Evolutionary conservation across 768 basidiomycete genomes (phyloP).

Genomic region (Calocybe gangraenosa): DNA sequence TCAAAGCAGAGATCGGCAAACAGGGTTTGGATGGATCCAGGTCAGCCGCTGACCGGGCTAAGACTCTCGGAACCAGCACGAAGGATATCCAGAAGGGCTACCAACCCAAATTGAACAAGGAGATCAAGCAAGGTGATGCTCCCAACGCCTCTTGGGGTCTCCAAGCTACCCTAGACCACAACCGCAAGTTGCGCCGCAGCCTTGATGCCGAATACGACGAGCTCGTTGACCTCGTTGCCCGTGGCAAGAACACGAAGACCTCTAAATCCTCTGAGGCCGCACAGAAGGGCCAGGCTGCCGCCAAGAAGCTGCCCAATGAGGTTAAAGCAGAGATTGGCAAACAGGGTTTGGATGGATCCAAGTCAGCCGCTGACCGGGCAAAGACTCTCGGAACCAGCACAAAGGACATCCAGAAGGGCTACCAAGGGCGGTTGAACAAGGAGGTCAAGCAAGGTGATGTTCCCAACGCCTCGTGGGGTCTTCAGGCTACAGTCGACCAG

Average conservation of each 20-base stretch:
- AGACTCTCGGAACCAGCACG: background rate
- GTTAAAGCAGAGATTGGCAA: slow-evolving; percentile 1
- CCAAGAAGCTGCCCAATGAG: slow-evolving; percentile 1
- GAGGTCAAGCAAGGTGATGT: background rate
- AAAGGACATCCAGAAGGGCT: slow-evolving; percentile 2
- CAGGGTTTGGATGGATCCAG: slow-evolving; percentile 2
- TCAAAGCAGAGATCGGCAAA: slow-evolving; percentile 1
- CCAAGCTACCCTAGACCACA: background rate
- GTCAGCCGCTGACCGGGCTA: background rate
- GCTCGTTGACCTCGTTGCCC: slow-evolving; percentile 1
- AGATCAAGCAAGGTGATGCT: background rate
- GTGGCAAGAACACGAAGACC: background rate
- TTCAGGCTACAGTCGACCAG: background rate
- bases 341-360: slow-evolving; percentile 4
- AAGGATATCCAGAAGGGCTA: slow-evolving; percentile 1
- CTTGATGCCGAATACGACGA: background rate
- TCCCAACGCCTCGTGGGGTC: background rate
- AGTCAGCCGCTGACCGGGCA: background rate
- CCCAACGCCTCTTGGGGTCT: background rate
- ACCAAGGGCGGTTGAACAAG: background rate
- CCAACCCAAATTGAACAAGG: background rate
- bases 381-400: background rate
- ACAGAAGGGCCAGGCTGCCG: background rate
- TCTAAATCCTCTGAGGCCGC: slow-evolving; percentile 1
- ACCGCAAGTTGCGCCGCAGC: background rate